Evolutionary conservation across 768 basidiomycete genomes (phyloP).

Genomic region (Kondoa subrosea): DNA sequence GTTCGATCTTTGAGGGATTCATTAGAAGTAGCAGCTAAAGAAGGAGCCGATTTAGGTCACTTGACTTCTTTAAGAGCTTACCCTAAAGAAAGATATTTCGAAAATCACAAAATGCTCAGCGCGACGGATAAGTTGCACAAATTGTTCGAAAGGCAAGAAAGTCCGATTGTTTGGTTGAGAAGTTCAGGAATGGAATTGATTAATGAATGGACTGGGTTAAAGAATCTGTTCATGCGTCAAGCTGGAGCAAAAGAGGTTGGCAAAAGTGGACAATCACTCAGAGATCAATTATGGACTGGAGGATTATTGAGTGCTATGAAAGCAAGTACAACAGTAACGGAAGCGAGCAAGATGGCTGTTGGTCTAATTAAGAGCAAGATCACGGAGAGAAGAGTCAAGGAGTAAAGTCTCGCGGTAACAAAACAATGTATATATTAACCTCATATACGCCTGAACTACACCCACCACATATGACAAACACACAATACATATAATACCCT

Average conservation of each 20-base stretch:
- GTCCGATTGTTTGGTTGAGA: slow-evolving; percentile 55
- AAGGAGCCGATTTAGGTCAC: slow-evolving; percentile 72
- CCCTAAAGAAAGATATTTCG: slow-evolving; percentile 60
- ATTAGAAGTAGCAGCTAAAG: slow-evolving; percentile 42
- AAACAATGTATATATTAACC: no score
- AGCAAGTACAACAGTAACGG: background rate
- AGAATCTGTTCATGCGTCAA: slow-evolving; percentile 63
- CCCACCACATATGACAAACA: no score
- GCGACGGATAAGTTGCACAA: slow-evolving; percentile 80
- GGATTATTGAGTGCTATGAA: background rate
- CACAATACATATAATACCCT: no score
- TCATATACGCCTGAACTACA: no score
- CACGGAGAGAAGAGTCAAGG: background rate
- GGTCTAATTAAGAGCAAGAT: background rate
- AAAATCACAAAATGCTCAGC: slow-evolving; percentile 70
- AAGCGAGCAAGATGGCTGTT: background rate
- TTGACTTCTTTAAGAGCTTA: slow-evolving; percentile 48
- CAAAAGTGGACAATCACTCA: background rate
- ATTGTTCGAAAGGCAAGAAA: slow-evolving; percentile 39
- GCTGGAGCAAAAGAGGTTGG: slow-evolving; percentile 41
- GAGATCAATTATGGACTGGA: background rate
- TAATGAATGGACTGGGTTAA: slow-evolving; percentile 70
- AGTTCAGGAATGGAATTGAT: slow-evolving; percentile 75
- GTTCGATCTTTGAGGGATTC: slow-evolving; percentile 53
- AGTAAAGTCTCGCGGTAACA: no score